phyloP scores from a whole-genome alignment of 352 stramenopile species.

The Phytopythium cucurbitacearum region DNA sequence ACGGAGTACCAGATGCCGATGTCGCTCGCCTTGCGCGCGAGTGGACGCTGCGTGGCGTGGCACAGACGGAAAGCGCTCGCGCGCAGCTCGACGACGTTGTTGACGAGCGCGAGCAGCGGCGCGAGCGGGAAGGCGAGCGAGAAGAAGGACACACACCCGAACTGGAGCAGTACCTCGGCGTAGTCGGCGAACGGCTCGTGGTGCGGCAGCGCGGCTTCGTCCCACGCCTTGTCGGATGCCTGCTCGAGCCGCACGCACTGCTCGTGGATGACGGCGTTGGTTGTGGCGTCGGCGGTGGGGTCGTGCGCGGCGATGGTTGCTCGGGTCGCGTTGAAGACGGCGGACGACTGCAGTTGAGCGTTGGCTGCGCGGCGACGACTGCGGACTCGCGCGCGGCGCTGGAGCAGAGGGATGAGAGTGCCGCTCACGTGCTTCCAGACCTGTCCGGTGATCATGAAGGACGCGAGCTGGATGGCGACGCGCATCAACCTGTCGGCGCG shows the following conservation, averaged over 20 bases:
- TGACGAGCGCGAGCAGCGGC: conserved; percentile 90
- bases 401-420: conserved; percentile 78
- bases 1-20: conserved; percentile 89
- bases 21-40: conserved; percentile 91
- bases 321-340: conserved; percentile 40
- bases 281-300: conserved; percentile 9
- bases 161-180: conserved; percentile 92
- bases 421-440: conserved; percentile 93
- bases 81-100: conserved; percentile 92
- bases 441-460: conserved; percentile 93
- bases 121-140: conserved; percentile 93
- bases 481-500: conserved; percentile 70
- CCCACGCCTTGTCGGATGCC: conserved; percentile 78
- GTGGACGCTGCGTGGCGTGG: conserved; percentile 84
- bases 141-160: conserved; percentile 95
- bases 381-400: conserved; percentile 32
- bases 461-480: conserved; percentile 89
- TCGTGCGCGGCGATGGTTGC: conserved; percentile 4
- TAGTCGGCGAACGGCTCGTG: conserved; percentile 97
- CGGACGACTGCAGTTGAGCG: conserved; percentile 52
- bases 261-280: conserved; percentile 64
- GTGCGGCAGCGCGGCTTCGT: conserved; percentile 86
- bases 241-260: conserved; percentile 81
- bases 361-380: conserved; percentile 60
- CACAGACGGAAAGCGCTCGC: conserved; percentile 95